Base-by-base conservation (phyloP, 176 grass and related monocot genomes). In the Phyllostachys edulis region DNA sequence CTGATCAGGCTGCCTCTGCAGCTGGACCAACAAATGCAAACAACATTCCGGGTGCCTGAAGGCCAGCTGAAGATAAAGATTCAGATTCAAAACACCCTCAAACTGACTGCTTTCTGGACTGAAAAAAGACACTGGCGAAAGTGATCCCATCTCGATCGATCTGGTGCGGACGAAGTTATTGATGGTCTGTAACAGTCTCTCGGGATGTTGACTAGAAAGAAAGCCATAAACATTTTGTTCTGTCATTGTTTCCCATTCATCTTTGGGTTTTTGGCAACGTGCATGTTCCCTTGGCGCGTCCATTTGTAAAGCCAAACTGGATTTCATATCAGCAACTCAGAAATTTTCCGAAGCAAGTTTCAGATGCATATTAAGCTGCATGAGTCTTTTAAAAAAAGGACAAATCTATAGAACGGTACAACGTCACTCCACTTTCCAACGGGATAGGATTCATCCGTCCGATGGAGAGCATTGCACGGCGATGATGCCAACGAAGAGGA, bases 161-260 rank as follows among this genome's bases (percentile, higher is more conserved):
- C 84, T 83, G 84, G 41, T 87, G 75, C 85, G 75, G 89, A 84
- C 89, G 14, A 87, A 76, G 52, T 84, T 80, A 90, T 80, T 87
- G 75, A 84, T 63, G 14, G 75, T 90, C 89, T 87, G 80, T 90
- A 87, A 80, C 89, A 90, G 80, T 75, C 32, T 52, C 67, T 84
- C 68, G 4, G 59, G 47, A 77, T 84, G 85, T 70, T 80, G 65
- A 65, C 65, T 70, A 67, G 23, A 14, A 20, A 86, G 68, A 15
- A 70, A 82, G 56, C 36, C 18, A 52, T 18, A 64, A 69, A 36
- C 34, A 71, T 63, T 67, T 80, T 69, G 10, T 83, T 18, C 32
- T 20, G 24, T 37, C 41, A 49, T 54, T 85, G 63, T 76, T 68
- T 13, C n/a, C 18, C 5, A 20, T 78, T 88, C 54, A 27, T 54